Evolutionary conservation across 176 grass and related monocot species (phyloP).

Genomic region (Pontederia paniculata): DNA sequence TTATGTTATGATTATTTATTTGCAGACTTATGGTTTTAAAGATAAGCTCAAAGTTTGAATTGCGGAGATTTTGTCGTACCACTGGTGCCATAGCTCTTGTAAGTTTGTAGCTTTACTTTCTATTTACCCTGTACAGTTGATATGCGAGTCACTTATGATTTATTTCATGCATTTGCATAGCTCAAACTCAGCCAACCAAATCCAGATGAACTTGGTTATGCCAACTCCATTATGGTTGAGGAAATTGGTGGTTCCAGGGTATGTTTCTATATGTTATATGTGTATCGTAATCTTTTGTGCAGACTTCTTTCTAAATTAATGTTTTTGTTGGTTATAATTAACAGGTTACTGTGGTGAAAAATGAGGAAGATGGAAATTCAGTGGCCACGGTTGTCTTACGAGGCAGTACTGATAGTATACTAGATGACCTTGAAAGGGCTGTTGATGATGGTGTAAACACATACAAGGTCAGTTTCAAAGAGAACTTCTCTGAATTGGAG

Average conservation of each 20-base stretch:
- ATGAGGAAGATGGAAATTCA: constrained; percentile 59
- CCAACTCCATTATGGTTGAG: constrained; percentile 74
- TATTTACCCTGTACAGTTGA: neutral
- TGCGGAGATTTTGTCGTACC: constrained; percentile 85
- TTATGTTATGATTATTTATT: constrained; percentile 3
- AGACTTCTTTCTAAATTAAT: neutral
- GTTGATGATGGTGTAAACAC: constrained; percentile 92
- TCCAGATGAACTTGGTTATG: constrained; percentile 62
- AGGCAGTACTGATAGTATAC: constrained; percentile 75
- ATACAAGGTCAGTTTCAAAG: constrained; percentile 43
- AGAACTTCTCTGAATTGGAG: neutral
- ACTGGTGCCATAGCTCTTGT: constrained; percentile 74
- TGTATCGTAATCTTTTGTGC: neutral
- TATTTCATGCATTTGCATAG: constrained; percentile 9
- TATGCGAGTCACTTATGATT: no score
- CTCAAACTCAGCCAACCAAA: constrained; percentile 65
- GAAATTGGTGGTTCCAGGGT: constrained; percentile 61
- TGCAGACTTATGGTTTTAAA: constrained; percentile 90
- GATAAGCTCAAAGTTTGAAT: constrained; percentile 89
- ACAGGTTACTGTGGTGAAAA: constrained; percentile 66
- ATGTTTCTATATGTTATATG: constrained; percentile 12
- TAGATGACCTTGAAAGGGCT: constrained; percentile 82
- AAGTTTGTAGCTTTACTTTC: constrained; percentile 14
- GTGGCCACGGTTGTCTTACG: constrained; percentile 60
- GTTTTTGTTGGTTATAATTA: neutral